Evolutionary conservation across 1,284 basidiomycete genomes (phyloP).

Genomic region (Vanrija sp.): DNA sequence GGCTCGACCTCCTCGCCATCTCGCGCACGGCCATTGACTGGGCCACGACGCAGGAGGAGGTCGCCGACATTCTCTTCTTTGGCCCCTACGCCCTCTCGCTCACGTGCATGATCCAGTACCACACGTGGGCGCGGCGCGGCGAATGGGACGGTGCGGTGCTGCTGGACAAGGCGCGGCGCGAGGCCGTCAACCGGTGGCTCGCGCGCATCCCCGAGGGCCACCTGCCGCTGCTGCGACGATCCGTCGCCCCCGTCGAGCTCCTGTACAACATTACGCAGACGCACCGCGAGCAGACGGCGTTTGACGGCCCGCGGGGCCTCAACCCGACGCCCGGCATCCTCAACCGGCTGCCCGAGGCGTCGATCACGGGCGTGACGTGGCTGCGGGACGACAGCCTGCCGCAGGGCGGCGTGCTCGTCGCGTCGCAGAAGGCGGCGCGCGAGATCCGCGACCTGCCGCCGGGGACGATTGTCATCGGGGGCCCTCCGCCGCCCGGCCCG

Average conservation of each 20-base stretch:
- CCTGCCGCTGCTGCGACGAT: conserved; percentile 18
- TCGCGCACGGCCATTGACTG: conserved; percentile 22
- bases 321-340: conserved; percentile 29
- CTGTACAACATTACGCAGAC: conserved; percentile 15
- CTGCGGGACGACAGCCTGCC: conserved; percentile 24
- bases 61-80: conserved; percentile 19
- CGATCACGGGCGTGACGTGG: conserved; percentile 26
- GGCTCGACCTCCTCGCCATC: conserved; percentile 19
- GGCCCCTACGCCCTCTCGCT: conserved; percentile 25
- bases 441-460: conserved; percentile 31
- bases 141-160: conserved; percentile 29
- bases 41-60: conserved; percentile 22
- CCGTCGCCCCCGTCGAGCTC: conserved; percentile 15
- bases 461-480: conserved; percentile 28
- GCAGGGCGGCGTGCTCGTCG: conserved; percentile 25
- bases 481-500: neutral
- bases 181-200: conserved; percentile 19
- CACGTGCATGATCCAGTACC: conserved; percentile 18
- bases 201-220: conserved; percentile 10
- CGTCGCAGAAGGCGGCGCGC: conserved; percentile 26
- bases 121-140: conserved; percentile 25
- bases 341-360: conserved; percentile 27
- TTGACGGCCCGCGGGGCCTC: conserved; percentile 21
- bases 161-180: conserved; percentile 19
- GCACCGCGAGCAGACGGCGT: conserved; percentile 6